phyloP scores from a whole-genome alignment of 106 monocot species.

The Xerophyta viscosa region DNA sequence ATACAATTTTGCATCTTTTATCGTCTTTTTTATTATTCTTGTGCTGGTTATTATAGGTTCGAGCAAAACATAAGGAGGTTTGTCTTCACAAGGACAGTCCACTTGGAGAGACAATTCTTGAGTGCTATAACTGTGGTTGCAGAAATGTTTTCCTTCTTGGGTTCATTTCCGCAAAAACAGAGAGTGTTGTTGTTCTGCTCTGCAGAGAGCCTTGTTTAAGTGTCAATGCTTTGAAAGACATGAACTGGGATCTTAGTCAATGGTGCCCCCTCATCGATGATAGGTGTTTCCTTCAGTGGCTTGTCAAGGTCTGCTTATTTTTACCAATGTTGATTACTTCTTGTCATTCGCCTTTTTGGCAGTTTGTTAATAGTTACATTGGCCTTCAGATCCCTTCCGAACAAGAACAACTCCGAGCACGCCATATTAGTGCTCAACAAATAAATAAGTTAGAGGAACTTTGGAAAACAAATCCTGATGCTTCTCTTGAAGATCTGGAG shows the following conservation, averaged over 20 bases:
- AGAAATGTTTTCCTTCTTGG: constrained; percentile 97
- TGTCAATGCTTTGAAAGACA: constrained; percentile 97
- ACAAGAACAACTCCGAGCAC: constrained; percentile 91
- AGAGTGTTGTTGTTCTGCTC: constrained; percentile 96
- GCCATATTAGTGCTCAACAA: constrained; percentile 96
- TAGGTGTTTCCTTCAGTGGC: constrained; percentile 93
- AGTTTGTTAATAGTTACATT: background rate
- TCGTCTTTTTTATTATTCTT: too few relatives aligned
- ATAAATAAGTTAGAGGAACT: constrained; percentile 98
- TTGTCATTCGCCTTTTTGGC: too few relatives aligned
- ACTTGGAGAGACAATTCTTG: constrained; percentile 96
- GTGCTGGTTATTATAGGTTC: constrained; percentile 53
- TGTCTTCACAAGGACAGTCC: constrained; percentile 99
- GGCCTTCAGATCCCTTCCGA: constrained; percentile 83
- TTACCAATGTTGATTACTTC: too few relatives aligned
- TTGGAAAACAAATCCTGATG: constrained; percentile 98
- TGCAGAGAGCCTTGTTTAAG: constrained; percentile 97
- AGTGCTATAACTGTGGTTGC: constrained; percentile 99
- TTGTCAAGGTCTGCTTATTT: constrained; percentile 93
- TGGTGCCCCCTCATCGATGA: constrained; percentile 99
- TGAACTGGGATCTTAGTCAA: constrained; percentile 99
- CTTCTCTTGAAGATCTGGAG: constrained; percentile 96
- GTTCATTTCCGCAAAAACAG: constrained; percentile 97
- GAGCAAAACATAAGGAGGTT: constrained; percentile 99
- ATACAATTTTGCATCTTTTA: too few relatives aligned